These are phyloP conservation scores for Gossypium trilobum DNA, from an alignment of 441 rosid species.

Conservation along the genomic window DNA sequence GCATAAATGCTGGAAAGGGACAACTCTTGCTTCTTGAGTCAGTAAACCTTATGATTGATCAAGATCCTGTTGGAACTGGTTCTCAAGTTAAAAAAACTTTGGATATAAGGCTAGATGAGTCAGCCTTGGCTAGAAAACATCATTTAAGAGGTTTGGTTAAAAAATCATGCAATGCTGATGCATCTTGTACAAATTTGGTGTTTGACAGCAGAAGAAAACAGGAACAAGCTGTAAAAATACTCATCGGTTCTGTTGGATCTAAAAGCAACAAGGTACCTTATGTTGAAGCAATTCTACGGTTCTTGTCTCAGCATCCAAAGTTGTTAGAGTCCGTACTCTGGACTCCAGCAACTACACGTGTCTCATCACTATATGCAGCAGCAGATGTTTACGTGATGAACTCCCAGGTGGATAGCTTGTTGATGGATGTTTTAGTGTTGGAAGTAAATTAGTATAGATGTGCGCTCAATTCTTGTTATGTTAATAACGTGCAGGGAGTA, in stretches of 20 bases:
- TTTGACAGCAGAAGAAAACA: slow-evolving; percentile 26
- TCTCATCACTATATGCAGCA: slow-evolving; percentile 84
- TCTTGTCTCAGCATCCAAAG: slow-evolving; percentile 49
- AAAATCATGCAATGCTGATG: slow-evolving; percentile 21
- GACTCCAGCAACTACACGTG: slow-evolving; percentile 79
- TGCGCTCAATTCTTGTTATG: background rate
- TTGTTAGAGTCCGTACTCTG: slow-evolving; percentile 63
- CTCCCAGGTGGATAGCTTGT: slow-evolving; percentile 53
- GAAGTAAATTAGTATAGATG: background rate
- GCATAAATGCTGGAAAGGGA: slow-evolving; percentile 86
- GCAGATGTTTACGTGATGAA: slow-evolving; percentile 87
- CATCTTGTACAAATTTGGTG: slow-evolving; percentile 14
- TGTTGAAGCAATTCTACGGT: slow-evolving; percentile 55
- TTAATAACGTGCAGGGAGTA: slow-evolving; percentile 42
- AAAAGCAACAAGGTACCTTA: slow-evolving; percentile 87
- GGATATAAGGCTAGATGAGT: slow-evolving; percentile 23
- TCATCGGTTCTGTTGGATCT: slow-evolving; percentile 93
- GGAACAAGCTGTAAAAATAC: slow-evolving; percentile 53
- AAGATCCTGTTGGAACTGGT: slow-evolving; percentile 21
- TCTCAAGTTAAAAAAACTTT: slow-evolving; percentile 30
- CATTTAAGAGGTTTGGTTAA: slow-evolving; percentile 60
- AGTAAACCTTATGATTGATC: slow-evolving; percentile 35
- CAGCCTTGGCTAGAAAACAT: slow-evolving; percentile 40
- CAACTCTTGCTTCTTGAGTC: slow-evolving; percentile 85
- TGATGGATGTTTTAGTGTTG: background rate